Percentiles rank a stretch among this genome's conserved stretches.
Conservation (phyloP, 2,329 filamentous ascomycete genomes). For the Monosporascus sp. region DNA sequence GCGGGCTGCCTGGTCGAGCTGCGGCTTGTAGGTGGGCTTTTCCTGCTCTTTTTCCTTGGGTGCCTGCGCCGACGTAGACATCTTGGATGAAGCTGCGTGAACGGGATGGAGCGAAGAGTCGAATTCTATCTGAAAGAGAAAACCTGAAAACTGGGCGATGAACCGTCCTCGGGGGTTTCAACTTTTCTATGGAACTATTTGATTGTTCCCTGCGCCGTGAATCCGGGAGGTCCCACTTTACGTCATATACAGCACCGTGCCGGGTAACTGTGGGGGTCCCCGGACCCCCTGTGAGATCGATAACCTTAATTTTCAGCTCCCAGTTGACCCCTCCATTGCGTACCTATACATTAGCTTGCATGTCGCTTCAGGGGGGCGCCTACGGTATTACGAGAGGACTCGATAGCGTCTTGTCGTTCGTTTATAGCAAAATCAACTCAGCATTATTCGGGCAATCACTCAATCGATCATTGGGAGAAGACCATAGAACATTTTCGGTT, state of each 20-base stretch:
- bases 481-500: no score
- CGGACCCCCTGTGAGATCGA: neutral
- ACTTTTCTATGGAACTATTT: neutral
- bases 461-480: no score
- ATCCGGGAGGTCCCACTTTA: neutral
- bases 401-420: no score
- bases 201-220: neutral
- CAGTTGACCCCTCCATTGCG: neutral
- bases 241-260: neutral
- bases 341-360: neutral
- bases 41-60: slow-evolving; percentile 6
- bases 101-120: slow-evolving; percentile 1
- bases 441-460: no score
- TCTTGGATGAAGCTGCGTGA: slow-evolving; percentile 2
- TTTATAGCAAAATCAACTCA: no score
- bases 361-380: neutral
- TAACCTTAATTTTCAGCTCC: neutral
- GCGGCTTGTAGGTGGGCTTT: slow-evolving; percentile 35
- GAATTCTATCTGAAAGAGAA: no score
- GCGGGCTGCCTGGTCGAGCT: slow-evolving; percentile 38
- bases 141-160: no score
- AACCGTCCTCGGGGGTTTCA: neutral
- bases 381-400: neutral
- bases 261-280: neutral
- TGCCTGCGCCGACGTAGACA: slow-evolving; percentile 6